Percentiles rank a stretch among this genome's conserved stretches.
Evolutionary conservation across 192 early-diverging fungal genomes (phyloP).

Genomic region (Chytriomyces sp.): DNA sequence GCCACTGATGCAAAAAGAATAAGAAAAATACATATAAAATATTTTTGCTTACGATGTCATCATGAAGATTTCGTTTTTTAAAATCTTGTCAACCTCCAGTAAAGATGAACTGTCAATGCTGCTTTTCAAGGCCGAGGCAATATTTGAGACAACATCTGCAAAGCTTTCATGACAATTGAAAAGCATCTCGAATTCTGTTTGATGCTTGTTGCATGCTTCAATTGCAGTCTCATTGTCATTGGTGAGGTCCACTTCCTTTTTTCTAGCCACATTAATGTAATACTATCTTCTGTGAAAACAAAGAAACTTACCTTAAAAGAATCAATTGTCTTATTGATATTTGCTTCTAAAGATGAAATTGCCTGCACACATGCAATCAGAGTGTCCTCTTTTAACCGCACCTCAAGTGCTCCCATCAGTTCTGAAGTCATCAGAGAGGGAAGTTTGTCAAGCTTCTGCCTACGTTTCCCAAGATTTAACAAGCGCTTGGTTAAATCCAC

Average conservation of each 20-base stretch:
- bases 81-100: conserved; percentile 10
- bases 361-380: neutral
- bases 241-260: neutral
- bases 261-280: too few species aligned
- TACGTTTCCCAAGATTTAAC: neutral
- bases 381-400: neutral
- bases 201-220: neutral
- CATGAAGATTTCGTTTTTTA: conserved; percentile 24
- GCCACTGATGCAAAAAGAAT: conserved; percentile 5
- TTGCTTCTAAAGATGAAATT: neutral
- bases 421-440: neutral
- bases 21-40: neutral
- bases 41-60: conserved; percentile 14
- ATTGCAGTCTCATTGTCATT: neutral
- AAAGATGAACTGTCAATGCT: neutral
- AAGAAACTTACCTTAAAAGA: neutral
- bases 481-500: neutral
- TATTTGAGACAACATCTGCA: neutral
- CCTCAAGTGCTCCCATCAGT: neutral
- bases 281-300: neutral
- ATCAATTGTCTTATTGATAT: neutral
- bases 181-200: conserved; percentile 1
- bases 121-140: neutral
- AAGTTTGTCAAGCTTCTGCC: neutral
- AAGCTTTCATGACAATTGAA: conserved; percentile 7